Base-by-base conservation (phyloP, 2,329 filamentous ascomycete species). In the Fusarium solani-melongenae region DNA sequence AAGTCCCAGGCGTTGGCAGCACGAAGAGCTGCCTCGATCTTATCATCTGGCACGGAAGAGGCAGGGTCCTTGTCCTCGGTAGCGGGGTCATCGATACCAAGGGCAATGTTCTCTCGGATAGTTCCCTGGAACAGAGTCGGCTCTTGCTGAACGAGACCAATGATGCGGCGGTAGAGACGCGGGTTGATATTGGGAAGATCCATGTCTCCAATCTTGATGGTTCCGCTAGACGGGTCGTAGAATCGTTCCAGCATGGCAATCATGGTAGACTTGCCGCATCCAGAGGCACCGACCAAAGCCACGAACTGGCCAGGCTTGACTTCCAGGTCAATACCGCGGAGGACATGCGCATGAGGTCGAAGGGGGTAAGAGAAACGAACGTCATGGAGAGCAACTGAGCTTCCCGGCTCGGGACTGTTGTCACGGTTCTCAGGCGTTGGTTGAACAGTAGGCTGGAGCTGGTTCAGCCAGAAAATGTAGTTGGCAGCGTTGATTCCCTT, bases 101-200 rank as follows among this genome's bases (percentile, higher is more conserved):
- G 74, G 29, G 76, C 72, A 49, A 98, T 98, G 75, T 96, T 96
- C 78, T 96, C 93, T 5, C 93, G 92, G 74, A 96, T 92, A 0
- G 92, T 92, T 27, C 93, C 94, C 4, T 92, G 94, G 82, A 95
- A 95, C 3, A 99, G 88, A 2, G 86, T 86, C 0, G 88, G 88
- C 64, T 91, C 88, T 76, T 91, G 89, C 67, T 89, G 86, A 3
- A 91, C 89, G 5, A 91, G 83, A 3, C 88, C 84, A 14, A 91
- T 84, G 36, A 86, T 81, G 4, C 83, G 82, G 49, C 89, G 84
- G 81, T 88, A 89, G 73, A 86, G 85, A 29, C 85, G 84, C 2
- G 87, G 79, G 69, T 87, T 85, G 29, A 88, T 76, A 3, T 81
- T 78, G 22, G 76, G 70, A 0, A 86, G 77, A 44, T 87, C 78